Base-by-base conservation (phyloP, 2,329 filamentous ascomycete genomes). In the Cladosporium austrohemisphaericum region DNA sequence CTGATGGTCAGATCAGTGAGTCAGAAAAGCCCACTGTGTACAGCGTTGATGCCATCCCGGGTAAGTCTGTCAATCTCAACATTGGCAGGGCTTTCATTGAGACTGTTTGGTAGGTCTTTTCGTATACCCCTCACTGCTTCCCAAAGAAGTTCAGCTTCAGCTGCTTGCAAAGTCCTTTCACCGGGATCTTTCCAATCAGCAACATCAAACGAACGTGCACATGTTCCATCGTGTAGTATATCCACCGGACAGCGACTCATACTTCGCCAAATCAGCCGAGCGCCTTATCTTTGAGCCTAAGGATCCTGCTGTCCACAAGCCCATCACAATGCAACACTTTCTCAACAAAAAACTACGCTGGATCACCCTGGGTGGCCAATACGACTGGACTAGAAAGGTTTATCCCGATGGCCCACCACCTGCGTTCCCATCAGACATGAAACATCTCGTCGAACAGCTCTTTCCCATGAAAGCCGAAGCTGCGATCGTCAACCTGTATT, bases 321-420 rank as follows among this genome's bases (percentile, higher is more conserved):
- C 88, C 2, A 73, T 96, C 8, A 77, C 80, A 2, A 74, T 86
- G 46, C 74, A 79, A 41, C 83, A 84, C 61, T 80, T 92, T 23
- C 75, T 97, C 35, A 80, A 84, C 50, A 86, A 84, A 55, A 91
- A 88, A 54, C 78, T 97, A 19, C 88, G 92, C 58, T 98, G 93
- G 93, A 80, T 94, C 33, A 97, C 92, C 0, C 79, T 98, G 2
- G 93, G 93, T 41, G 92, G 90, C 0, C 93, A 97, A 67, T 97
- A 97, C 67, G 88, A 97, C 71, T 97, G 92, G 93, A 94, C 90
- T 0, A 80, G 81, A 50, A 91, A 95, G 57, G 72, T 80, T 10
- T 97, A 97, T 63, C 90, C 91, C 0, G 66, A 74, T 8, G 75
- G 77, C n/a, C 52, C 66, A 3, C 84, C 86, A 1, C 88, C 88